Percentiles rank a stretch among this genome's conserved stretches.
Conservation (phyloP, 495 filamentous ascomycete genomes). For the Lasiosphaeria ovina region DNA sequence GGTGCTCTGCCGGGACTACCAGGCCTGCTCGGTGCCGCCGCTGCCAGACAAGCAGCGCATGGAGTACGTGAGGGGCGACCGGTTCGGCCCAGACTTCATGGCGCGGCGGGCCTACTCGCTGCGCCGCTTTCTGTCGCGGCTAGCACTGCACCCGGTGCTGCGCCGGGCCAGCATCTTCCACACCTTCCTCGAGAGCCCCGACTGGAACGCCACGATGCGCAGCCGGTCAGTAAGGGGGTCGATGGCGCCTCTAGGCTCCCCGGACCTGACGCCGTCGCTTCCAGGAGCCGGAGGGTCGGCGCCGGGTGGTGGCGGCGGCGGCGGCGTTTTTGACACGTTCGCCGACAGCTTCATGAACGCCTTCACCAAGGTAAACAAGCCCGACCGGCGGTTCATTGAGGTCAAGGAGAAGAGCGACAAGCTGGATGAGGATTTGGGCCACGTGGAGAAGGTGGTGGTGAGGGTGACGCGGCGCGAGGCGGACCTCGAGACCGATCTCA, state of each 20-base stretch:
- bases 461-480: conserved; percentile 83
- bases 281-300: conserved; percentile 7
- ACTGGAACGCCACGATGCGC: conserved; percentile 97
- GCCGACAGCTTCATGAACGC: conserved; percentile 97
- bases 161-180: conserved; percentile 78
- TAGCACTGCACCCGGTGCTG: conserved; percentile 84
- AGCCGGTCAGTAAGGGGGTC: conserved; percentile 63
- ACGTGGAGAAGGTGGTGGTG: conserved; percentile 90
- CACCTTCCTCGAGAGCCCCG: conserved; percentile 84
- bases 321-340: conserved; percentile 85
- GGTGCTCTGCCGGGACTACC: conserved; percentile 78
- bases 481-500: conserved; percentile 85
- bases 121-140: conserved; percentile 83
- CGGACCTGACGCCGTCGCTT: conserved; percentile 4
- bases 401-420: conserved; percentile 92
- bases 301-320: conserved; percentile 30
- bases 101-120: conserved; percentile 83
- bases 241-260: conserved; percentile 30
- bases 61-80: conserved; percentile 94
- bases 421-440: conserved; percentile 86
- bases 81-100: conserved; percentile 94
- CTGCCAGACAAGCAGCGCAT: conserved; percentile 98
- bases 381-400: conserved; percentile 91
- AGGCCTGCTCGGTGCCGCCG: conserved; percentile 87
- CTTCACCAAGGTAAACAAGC: conserved; percentile 93